Evolutionary conservation across 2,329 filamentous ascomycete genomes (phyloP).

Genomic region (Penicillium griseofulvum): DNA sequence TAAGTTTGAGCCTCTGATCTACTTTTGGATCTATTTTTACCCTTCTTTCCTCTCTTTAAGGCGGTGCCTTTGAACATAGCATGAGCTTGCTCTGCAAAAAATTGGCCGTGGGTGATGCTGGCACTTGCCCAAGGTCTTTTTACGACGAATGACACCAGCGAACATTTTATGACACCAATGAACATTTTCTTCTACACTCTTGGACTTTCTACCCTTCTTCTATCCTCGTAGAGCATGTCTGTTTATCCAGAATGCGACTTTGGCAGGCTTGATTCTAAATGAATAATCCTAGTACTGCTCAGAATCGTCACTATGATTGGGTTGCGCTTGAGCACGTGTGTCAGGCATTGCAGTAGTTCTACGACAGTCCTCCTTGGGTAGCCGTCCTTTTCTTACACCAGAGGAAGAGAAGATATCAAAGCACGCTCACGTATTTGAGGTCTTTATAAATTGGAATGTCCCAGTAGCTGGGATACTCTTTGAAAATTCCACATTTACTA

Average conservation of each 20-base stretch:
- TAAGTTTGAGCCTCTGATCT: conserved; percentile 1
- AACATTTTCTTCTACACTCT: neutral
- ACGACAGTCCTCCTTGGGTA: neutral
- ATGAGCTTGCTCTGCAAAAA: conserved; percentile 10
- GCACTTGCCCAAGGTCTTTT: neutral
- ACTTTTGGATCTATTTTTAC: neutral
- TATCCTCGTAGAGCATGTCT: neutral
- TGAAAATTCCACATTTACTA: neutral
- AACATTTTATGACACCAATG: conserved; percentile 2
- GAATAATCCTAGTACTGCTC: neutral
- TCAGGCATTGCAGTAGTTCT: neutral
- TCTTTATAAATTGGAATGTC: too few relatives aligned
- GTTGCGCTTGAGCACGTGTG: too few relatives aligned
- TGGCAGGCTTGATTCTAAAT: neutral
- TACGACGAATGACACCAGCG: conserved; percentile 10
- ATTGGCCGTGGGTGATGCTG: neutral
- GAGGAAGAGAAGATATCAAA: neutral
- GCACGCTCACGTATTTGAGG: neutral
- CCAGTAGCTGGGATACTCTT: too few relatives aligned
- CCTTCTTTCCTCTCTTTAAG: conserved; percentile 5
- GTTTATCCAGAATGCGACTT: neutral
- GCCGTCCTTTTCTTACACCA: too few relatives aligned
- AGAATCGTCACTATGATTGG: too few relatives aligned
- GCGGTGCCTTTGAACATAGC: conserved; percentile 12
- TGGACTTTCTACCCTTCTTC: neutral